Conservation (phyloP, 1,284 basidiomycete genomes). For the Ganoderma lingzhi region DNA sequence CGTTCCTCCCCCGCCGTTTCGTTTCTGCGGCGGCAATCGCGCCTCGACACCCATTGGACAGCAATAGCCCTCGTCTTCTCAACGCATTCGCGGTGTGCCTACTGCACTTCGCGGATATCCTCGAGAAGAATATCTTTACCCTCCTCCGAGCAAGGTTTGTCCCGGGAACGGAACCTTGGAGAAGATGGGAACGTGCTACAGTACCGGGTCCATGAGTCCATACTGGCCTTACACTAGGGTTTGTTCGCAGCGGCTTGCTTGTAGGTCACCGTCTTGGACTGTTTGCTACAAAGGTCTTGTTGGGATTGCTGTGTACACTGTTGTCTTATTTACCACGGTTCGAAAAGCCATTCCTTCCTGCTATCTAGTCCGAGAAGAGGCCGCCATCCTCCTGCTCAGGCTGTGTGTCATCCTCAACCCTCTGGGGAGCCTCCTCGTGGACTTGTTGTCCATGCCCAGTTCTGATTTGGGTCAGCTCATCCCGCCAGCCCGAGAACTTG, state of each 20-base stretch:
- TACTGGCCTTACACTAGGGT: background rate
- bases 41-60: slow-evolving; percentile 31
- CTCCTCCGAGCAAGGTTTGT: slow-evolving; percentile 36
- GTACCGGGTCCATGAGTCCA: background rate
- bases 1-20: slow-evolving; percentile 27
- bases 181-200: slow-evolving; percentile 34
- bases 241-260: background rate
- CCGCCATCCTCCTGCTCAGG: slow-evolving; percentile 34
- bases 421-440: background rate
- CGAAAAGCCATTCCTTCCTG: background rate
- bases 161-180: slow-evolving; percentile 40
- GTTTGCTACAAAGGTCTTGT: background rate
- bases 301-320: background rate
- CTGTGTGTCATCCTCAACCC: background rate
- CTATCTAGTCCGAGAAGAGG: slow-evolving; percentile 34
- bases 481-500: slow-evolving; percentile 38
- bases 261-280: background rate
- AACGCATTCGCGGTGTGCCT: slow-evolving; percentile 20
- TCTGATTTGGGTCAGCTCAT: slow-evolving; percentile 33
- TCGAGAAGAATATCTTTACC: slow-evolving; percentile 33
- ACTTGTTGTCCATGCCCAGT: slow-evolving; percentile 13
- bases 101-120: slow-evolving; percentile 20
- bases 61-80: background rate
- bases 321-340: background rate
- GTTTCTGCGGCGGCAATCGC: slow-evolving; percentile 20